A percentile compares a stretch with the other conserved stretches of the same genome.
These are phyloP conservation scores for Sordaria brevicollis DNA, from an alignment of 495 filamentous ascomycete genomes.

Conservation along the genomic window DNA sequence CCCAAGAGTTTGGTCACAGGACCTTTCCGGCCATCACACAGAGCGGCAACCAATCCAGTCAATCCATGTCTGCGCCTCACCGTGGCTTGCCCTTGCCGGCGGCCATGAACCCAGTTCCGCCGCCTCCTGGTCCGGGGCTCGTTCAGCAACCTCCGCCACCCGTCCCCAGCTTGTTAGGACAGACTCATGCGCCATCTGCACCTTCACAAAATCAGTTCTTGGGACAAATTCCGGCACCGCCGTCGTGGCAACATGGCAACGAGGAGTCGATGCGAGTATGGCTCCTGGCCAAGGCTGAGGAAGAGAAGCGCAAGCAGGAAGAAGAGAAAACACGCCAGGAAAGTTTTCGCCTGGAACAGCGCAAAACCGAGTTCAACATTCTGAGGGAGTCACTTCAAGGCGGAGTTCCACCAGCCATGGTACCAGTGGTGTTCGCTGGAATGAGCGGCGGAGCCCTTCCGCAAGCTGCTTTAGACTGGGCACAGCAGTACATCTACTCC, in stretches of 20 bases:
- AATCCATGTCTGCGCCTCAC: constrained; percentile 62
- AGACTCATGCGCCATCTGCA: constrained; percentile 27
- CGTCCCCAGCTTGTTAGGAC: constrained; percentile 18
- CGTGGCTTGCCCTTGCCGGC: constrained; percentile 65
- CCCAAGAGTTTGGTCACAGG: constrained; percentile 38
- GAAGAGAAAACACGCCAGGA: constrained; percentile 84
- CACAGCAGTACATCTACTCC: constrained; percentile 58
- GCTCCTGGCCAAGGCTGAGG: constrained; percentile 75
- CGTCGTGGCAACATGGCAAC: constrained; percentile 58
- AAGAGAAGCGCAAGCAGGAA: constrained; percentile 79
- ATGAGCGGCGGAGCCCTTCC: constrained; percentile 56
- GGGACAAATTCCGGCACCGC: constrained; percentile 56
- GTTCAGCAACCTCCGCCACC: constrained; percentile 10
- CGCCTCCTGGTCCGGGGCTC: constrained; percentile 20
- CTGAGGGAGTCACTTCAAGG: constrained; percentile 67
- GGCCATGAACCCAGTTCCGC: constrained; percentile 55
- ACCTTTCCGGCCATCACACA: constrained; percentile 27
- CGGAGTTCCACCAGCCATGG: constrained; percentile 75
- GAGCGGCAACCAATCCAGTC: constrained; percentile 30
- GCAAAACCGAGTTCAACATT: constrained; percentile 72
- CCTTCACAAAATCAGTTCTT: constrained; percentile 31
- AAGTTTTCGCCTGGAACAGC: constrained; percentile 62
- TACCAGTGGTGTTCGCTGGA: constrained; percentile 83
- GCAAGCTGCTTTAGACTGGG: constrained; percentile 54
- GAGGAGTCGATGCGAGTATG: constrained; percentile 77